Conservation (phyloP, 2,329 filamentous ascomycete genomes). For the Apiospora koreana region DNA sequence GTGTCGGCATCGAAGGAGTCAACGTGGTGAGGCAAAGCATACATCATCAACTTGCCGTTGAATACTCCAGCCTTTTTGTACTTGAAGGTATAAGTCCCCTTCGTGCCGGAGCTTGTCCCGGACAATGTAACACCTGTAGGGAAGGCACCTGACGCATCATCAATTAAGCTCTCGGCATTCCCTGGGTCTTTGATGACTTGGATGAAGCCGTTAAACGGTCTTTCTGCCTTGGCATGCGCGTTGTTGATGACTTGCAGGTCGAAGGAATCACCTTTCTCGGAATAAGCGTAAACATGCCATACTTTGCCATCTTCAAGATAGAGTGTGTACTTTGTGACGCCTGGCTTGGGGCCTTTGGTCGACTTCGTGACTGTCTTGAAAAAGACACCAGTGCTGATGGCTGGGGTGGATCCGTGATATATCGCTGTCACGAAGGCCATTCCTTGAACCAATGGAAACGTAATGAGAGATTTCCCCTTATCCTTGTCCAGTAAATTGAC, state of each 20-base stretch:
- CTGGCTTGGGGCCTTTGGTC: conserved; percentile 56
- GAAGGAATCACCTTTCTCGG: conserved; percentile 58
- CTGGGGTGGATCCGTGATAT: conserved; percentile 70
- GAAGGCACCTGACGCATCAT: conserved; percentile 76
- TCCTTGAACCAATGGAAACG: conserved; percentile 84
- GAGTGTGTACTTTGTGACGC: conserved; percentile 76
- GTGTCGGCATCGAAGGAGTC: conserved; percentile 68
- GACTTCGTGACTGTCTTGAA: conserved; percentile 68
- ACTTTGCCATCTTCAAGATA: conserved; percentile 68
- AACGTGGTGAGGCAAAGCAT: conserved; percentile 83
- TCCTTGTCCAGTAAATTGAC: conserved; percentile 63
- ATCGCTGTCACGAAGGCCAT: conserved; percentile 83
- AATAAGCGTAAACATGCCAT: conserved; percentile 81
- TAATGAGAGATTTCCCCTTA: conserved; percentile 61
- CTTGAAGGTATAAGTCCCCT: conserved; percentile 71
- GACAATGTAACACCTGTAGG: conserved; percentile 64
- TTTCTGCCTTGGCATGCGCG: conserved; percentile 62
- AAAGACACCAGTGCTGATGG: conserved; percentile 73
- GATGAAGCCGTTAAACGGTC: conserved; percentile 73
- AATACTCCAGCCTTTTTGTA: conserved; percentile 72
- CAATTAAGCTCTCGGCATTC: conserved; percentile 68
- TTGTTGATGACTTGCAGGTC: conserved; percentile 70
- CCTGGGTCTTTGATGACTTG: conserved; percentile 80
- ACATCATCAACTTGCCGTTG: conserved; percentile 71
- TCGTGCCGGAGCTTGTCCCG: conserved; percentile 58